These are phyloP conservation scores for Liquidambar formosana DNA, from an alignment of 164 flowering plant genomes.

Conservation along the genomic window DNA sequence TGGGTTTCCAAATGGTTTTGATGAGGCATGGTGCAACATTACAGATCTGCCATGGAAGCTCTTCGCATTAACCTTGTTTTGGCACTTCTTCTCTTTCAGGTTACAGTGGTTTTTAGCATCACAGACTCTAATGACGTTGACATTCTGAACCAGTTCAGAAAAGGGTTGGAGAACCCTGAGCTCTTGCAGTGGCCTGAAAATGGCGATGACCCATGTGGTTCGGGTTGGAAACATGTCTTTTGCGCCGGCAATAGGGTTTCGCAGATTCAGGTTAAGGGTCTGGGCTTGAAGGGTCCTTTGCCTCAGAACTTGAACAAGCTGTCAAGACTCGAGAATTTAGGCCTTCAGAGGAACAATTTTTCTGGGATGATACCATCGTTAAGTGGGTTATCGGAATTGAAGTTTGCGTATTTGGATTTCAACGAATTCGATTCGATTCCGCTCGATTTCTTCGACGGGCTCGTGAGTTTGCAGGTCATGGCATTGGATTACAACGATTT, in stretches of 20 bases:
- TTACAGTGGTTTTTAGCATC: constrained; percentile 23
- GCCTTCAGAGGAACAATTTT: constrained; percentile 59
- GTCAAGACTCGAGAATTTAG: constrained; percentile 41
- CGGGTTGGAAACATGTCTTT: constrained; percentile 45
- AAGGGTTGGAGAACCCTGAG: constrained; percentile 56
- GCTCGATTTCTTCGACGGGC: constrained; percentile 53
- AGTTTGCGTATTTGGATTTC: constrained; percentile 52
- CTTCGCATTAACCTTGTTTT: constrained; percentile 15
- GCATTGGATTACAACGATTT: constrained; percentile 59
- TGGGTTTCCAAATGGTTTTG: not conserved
- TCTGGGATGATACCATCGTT: constrained; percentile 53
- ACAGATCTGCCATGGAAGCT: constrained; percentile 18
- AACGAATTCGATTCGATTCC: constrained; percentile 64
- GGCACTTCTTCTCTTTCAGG: constrained; percentile 8
- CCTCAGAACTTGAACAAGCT: constrained; percentile 56
- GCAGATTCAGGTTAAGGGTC: constrained; percentile 60
- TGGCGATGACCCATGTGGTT: constrained; percentile 65
- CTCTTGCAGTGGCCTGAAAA: constrained; percentile 54
- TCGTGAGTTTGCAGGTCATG: constrained; percentile 42
- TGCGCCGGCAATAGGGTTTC: constrained; percentile 49
- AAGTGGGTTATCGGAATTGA: constrained; percentile 48
- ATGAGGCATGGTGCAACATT: constrained; percentile 8
- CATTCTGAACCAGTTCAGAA: constrained; percentile 43
- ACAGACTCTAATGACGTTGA: constrained; percentile 55
- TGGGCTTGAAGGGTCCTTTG: constrained; percentile 54